These are phyloP conservation scores for Brettanomyces anomalus DNA, from an alignment of 805 yeast species.

Conservation along the genomic window DNA sequence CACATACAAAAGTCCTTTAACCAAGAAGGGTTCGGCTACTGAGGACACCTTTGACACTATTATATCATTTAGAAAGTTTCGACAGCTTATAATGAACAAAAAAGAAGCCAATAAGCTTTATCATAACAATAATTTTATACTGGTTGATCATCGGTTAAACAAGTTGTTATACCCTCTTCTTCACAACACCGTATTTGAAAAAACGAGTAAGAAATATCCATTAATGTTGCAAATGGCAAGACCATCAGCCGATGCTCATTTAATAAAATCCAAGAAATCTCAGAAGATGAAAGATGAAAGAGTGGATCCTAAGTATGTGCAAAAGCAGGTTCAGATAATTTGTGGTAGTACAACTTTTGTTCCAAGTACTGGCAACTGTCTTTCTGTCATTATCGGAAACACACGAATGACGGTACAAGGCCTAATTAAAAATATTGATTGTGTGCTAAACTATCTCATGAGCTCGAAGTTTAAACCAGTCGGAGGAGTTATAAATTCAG, in stretches of 20 bases:
- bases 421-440: slow-evolving; percentile 43
- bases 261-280: slow-evolving; percentile 24
- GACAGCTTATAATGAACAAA: slow-evolving; percentile 33
- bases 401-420: slow-evolving; percentile 34
- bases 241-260: slow-evolving; percentile 26
- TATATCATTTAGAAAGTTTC: slow-evolving; percentile 48
- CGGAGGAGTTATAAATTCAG: slow-evolving; percentile 47
- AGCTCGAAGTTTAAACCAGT: slow-evolving; percentile 38
- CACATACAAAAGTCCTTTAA: slow-evolving; percentile 41
- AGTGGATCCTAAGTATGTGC: slow-evolving; percentile 58
- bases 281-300: slow-evolving; percentile 44
- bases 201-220: slow-evolving; percentile 59
- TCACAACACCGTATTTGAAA: slow-evolving; percentile 49
- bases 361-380: slow-evolving; percentile 50
- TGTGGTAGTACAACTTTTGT: slow-evolving; percentile 54
- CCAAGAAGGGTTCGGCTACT: slow-evolving; percentile 42
- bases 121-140: slow-evolving; percentile 55
- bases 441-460: slow-evolving; percentile 40
- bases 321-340: slow-evolving; percentile 56
- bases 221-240: slow-evolving; percentile 54
- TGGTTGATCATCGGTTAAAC: slow-evolving; percentile 63
- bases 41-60: slow-evolving; percentile 56
- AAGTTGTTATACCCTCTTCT: slow-evolving; percentile 49
- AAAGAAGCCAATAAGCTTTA: slow-evolving; percentile 39
- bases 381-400: slow-evolving; percentile 53